phyloP scores from a whole-genome alignment of 768 basidiomycete genomes.

The Termitomyces sp. region DNA sequence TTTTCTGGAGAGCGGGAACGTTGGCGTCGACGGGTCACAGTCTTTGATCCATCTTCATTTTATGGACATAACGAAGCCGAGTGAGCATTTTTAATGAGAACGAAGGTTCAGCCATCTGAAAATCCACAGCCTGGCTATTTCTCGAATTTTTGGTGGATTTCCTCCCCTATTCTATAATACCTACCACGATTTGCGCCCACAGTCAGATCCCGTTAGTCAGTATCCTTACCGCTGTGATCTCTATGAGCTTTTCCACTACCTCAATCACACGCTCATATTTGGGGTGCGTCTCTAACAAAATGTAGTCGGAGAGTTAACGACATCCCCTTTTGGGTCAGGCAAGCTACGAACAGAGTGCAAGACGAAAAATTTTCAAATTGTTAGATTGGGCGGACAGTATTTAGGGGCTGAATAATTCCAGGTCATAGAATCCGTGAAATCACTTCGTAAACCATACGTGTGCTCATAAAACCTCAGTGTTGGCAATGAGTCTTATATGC shows the following conservation, averaged over 20 bases:
- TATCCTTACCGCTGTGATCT: slow-evolving; percentile 59
- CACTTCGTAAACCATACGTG: background rate
- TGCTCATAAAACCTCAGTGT: no score
- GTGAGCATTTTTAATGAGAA: slow-evolving; percentile 31
- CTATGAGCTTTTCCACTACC: slow-evolving; percentile 79
- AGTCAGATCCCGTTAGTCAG: slow-evolving; percentile 57
- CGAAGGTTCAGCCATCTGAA: background rate
- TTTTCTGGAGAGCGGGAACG: slow-evolving; percentile 62
- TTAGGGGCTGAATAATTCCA: background rate
- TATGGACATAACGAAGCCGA: slow-evolving; percentile 82
- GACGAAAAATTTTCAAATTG: slow-evolving; percentile 35
- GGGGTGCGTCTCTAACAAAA: slow-evolving; percentile 43
- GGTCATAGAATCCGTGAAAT: background rate
- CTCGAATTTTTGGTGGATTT: slow-evolving; percentile 77
- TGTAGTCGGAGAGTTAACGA: slow-evolving; percentile 6
- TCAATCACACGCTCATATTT: slow-evolving; percentile 77
- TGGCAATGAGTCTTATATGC: no score
- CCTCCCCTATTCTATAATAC: slow-evolving; percentile 54
- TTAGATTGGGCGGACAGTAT: slow-evolving; percentile 9
- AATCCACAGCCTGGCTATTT: slow-evolving; percentile 57
- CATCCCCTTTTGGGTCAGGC: slow-evolving; percentile 24
- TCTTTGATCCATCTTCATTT: slow-evolving; percentile 76
- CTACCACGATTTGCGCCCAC: slow-evolving; percentile 60
- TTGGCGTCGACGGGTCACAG: slow-evolving; percentile 47
- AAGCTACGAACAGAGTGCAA: slow-evolving; percentile 49